These are phyloP conservation scores for Aristolochia contorta DNA, from an alignment of 164 flowering plant genomes.

Conservation along the genomic window DNA sequence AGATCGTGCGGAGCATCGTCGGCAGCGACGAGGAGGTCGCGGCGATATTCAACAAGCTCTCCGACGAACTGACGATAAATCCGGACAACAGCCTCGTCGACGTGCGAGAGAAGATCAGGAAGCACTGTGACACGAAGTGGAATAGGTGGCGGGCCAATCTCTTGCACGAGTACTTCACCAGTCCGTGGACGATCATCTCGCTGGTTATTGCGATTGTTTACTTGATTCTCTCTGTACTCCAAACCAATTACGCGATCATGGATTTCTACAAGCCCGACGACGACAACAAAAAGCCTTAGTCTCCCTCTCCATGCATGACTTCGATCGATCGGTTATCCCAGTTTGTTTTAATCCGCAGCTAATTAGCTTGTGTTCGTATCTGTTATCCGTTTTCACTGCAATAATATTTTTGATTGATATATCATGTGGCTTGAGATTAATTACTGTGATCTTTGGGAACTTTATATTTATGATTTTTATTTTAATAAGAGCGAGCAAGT, in stretches of 20 bases:
- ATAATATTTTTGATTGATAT: no score
- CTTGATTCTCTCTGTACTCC: background rate
- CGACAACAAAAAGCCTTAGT: no score
- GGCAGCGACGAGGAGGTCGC: slow-evolving; percentile 51
- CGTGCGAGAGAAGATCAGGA: slow-evolving; percentile 24
- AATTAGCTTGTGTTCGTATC: no score
- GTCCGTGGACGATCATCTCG: slow-evolving; percentile 46
- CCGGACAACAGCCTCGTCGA: slow-evolving; percentile 18
- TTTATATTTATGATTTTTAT: no score
- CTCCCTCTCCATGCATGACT: no score
- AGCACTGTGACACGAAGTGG: slow-evolving; percentile 29
- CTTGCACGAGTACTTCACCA: slow-evolving; percentile 42
- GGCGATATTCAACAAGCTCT: slow-evolving; percentile 34
- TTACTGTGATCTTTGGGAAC: no score
- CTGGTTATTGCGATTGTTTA: slow-evolving; percentile 1
- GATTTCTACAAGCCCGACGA: no score
- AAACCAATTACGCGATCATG: background rate
- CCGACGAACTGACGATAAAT: slow-evolving; percentile 33
- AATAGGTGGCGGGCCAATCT: slow-evolving; percentile 42
- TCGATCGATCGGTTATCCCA: no score
- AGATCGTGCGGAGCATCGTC: slow-evolving; percentile 32
- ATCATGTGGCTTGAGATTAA: no score
- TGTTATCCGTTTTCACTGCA: no score
- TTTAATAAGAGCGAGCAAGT: no score
- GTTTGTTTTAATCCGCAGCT: no score